Base-by-base conservation (phyloP, 768 basidiomycete genomes). In the Phlebiopsis flavidoalba region DNA sequence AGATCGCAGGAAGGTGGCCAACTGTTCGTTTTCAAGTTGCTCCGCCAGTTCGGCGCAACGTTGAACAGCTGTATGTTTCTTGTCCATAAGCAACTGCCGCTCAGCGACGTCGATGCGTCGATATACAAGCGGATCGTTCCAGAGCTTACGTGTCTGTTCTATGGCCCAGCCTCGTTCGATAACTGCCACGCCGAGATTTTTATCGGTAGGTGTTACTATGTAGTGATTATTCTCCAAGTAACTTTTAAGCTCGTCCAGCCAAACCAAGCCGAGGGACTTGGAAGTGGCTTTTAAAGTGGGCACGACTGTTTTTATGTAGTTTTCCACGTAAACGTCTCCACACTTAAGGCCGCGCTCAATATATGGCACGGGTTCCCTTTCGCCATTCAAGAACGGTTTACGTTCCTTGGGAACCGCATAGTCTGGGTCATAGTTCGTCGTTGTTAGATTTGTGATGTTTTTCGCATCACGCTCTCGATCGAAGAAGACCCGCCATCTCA, bases 381-480 rank as follows among this genome's bases (percentile, higher is more conserved):
- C 26, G 26, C 26, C 26, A 61, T 51, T 33, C 26, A 63, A 61
- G 17, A 51, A 53, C 19, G 36, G n/a, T 10, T 55, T 58, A 3
- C 53, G 46, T 51, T 46, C 21, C 8, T 57, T n/a, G 10, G 59
- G 56, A 2, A 66, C 60, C 49, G 60, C 64, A 55, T 67, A 71
- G 48, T 69, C 66, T 58, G 70, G 70, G 56, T 71, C 66, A 58
- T 65, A 70, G 31, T 48, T 31, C 36, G 8, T 45, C 31, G 17
- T 61, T 53, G 2, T 31, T 6, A n/a, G n/a, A n/a, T n/a, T n/a
- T n/a, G n/a, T n/a, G n/a, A n/a, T n/a, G n/a, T n/a, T n/a, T n/a
- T n/a, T n/a, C n/a, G n/a, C n/a, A n/a, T n/a, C 26, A 31, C 26
- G 26, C 26, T 31, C 26, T 31, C 26, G 26, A 6, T 31, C 26